These are phyloP conservation scores for Chlorociboria aeruginascens DNA, from an alignment of 495 filamentous ascomycete species.

Conservation along the genomic window DNA sequence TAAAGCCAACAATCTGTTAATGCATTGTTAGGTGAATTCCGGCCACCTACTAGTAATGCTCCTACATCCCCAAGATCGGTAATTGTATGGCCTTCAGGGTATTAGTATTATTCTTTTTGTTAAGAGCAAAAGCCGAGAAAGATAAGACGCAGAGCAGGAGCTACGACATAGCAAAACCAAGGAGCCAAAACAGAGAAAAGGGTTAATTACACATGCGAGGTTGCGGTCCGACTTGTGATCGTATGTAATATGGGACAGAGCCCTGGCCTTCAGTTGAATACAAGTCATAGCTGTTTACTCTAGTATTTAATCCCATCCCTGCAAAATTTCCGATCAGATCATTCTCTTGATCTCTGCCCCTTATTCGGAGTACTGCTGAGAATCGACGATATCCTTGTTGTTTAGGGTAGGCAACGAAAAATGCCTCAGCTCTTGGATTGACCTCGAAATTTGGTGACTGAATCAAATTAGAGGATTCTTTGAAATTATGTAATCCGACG, in stretches of 20 bases:
- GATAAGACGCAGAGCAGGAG: too few relatives aligned
- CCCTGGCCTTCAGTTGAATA: constrained; percentile 22
- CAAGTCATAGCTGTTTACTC: constrained; percentile 48
- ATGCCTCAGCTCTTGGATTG: too few relatives aligned
- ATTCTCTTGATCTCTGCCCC: not conserved
- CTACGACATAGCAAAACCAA: too few relatives aligned
- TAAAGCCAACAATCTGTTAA: constrained; percentile 64
- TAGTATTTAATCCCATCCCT: constrained; percentile 48
- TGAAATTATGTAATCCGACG: too few relatives aligned
- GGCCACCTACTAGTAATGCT: constrained; percentile 63
- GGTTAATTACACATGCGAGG: constrained; percentile 65
- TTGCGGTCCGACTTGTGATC: constrained; percentile 22
- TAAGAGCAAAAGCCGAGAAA: too few relatives aligned
- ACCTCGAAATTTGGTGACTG: too few relatives aligned
- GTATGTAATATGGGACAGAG: not conserved
- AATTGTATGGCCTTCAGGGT: too few relatives aligned
- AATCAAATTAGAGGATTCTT: too few relatives aligned
- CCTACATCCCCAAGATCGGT: constrained; percentile 39
- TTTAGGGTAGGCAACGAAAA: constrained; percentile 5
- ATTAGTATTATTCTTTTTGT: too few relatives aligned
- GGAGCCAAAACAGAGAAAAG: too few relatives aligned
- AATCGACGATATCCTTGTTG: constrained; percentile 15
- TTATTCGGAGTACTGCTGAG: constrained; percentile 13
- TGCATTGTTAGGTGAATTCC: constrained; percentile 57
- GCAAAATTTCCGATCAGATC: constrained; percentile 30